Evolutionary conservation across 192 early-diverging fungal species (phyloP).

Genomic region (Umbelopsis sp.): DNA sequence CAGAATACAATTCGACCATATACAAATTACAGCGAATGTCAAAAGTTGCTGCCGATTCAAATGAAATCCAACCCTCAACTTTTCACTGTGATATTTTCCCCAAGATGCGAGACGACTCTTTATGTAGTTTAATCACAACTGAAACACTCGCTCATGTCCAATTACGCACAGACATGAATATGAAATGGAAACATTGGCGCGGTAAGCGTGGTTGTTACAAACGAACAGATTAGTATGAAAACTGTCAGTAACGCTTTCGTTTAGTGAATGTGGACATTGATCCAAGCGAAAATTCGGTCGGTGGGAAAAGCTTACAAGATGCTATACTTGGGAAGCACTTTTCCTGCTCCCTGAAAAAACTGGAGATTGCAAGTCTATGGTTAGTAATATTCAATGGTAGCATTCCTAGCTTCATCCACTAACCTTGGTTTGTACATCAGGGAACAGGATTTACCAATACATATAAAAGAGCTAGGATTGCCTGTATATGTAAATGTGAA

Average conservation of each 20-base stretch:
- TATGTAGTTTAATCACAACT: neutral
- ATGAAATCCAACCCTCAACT: neutral
- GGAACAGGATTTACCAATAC: neutral
- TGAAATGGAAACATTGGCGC: neutral
- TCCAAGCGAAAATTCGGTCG: too few relatives aligned
- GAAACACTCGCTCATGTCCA: neutral
- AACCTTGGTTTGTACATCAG: neutral
- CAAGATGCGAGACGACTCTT: neutral
- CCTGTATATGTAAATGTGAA: neutral
- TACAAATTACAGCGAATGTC: neutral
- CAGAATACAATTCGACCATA: slow-evolving; percentile 5
- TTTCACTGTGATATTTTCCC: neutral
- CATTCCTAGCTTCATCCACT: too few relatives aligned
- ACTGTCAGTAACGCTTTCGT: too few relatives aligned
- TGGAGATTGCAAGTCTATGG: too few relatives aligned
- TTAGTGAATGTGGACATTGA: too few relatives aligned
- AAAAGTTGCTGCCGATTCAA: neutral
- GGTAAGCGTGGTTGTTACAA: neutral
- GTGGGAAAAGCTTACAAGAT: too few relatives aligned
- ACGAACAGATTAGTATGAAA: too few relatives aligned
- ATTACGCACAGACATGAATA: neutral
- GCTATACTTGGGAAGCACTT: too few relatives aligned
- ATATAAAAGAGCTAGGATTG: neutral
- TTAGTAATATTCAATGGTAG: too few relatives aligned
- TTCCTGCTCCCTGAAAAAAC: too few relatives aligned